Base-by-base conservation (phyloP, 805 yeast genomes). In the Zygoascus biomembranicola region DNA sequence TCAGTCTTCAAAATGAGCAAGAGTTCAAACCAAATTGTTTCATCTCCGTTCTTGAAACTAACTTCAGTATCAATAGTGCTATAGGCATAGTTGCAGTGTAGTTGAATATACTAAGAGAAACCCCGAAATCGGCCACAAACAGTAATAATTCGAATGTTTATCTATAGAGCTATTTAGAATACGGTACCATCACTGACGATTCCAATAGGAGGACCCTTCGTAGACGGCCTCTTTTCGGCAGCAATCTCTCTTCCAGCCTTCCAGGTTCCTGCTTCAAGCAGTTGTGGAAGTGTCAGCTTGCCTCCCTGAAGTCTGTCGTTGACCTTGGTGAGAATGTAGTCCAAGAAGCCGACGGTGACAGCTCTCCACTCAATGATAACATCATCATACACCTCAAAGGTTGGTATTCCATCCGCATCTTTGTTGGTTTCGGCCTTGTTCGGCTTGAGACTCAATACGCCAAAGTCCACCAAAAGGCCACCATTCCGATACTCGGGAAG, bases 221-320 rank as follows among this genome's bases (percentile, higher is more conserved):
- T 73, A 14, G 61, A 60, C 8, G 78, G 75, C 59, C 87, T 73
- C 55, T 71, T 59, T 53, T 68, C 61, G 9, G 76, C 76, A 1
- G 87, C 86, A 51, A 80, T 77, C 51, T 76, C 77, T 55, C 87
- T 70, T 1, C 87, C 87, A 1, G 83, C 77, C 57, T 77, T 78
- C 87, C 87, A 82, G 32, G 81, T 75, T 0, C 87, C 87, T 2
- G 87, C 86, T 58, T 82, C 87, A 47, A 82, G 77, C 53, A 82
- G 62, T 63, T 82, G 87, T 1, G 86, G 82, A 44, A 82, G 64
- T 8, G 65, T 57, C 47, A 82, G 61, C 14, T 16, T 32, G 11
- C 20, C 23, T 23, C 47, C 47, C 47, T 69, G 68, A 49, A 81
- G 62, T 50, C 71, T 69, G 31, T 73, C 68, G 58, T 82, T 82